Percentiles rank a stretch among this genome's conserved stretches.
phyloP scores from a whole-genome alignment of 768 basidiomycete species.

The Phanerochaete sordida region DNA sequence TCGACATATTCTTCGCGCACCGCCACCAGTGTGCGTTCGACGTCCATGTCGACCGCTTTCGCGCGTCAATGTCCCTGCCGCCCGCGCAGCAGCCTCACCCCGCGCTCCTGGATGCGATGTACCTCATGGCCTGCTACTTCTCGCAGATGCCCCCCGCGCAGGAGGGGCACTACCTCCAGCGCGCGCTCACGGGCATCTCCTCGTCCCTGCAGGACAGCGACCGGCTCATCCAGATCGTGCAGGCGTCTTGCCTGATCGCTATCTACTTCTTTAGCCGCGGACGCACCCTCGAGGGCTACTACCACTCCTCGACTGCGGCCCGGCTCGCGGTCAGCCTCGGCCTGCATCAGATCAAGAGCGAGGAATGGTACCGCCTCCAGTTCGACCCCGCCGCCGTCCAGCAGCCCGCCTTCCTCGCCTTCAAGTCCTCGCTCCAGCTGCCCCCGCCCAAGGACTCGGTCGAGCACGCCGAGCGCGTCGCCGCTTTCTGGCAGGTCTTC shows the following conservation, averaged over 20 bases:
- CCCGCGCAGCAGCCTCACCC: slow-evolving; percentile 42
- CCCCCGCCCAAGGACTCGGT: slow-evolving; percentile 34
- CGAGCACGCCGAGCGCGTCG: slow-evolving; percentile 45
- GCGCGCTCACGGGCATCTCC: slow-evolving; percentile 47
- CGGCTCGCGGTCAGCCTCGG: slow-evolving; percentile 61
- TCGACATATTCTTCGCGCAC: slow-evolving; percentile 54
- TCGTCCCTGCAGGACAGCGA: slow-evolving; percentile 52
- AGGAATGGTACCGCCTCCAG: slow-evolving; percentile 20
- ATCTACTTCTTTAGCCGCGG: slow-evolving; percentile 58
- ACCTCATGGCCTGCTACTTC: slow-evolving; percentile 57
- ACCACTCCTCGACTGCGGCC: slow-evolving; percentile 56
- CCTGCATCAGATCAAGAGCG: slow-evolving; percentile 47
- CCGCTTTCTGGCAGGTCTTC: slow-evolving; percentile 61
- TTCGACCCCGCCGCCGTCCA: not conserved
- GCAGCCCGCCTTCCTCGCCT: slow-evolving; percentile 7
- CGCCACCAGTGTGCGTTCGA: slow-evolving; percentile 59
- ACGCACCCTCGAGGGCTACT: slow-evolving; percentile 55
- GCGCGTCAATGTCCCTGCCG: slow-evolving; percentile 28
- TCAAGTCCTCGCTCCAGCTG: slow-evolving; percentile 23
- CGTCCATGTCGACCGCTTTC: slow-evolving; percentile 43
- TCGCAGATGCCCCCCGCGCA: slow-evolving; percentile 38
- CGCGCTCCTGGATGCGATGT: slow-evolving; percentile 58
- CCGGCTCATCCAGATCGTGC: slow-evolving; percentile 54
- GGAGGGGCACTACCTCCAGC: slow-evolving; percentile 46
- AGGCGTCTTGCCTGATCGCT: slow-evolving; percentile 57